phyloP scores from a whole-genome alignment of 192 early-diverging fungal species.

The Entomortierella lignicola region DNA sequence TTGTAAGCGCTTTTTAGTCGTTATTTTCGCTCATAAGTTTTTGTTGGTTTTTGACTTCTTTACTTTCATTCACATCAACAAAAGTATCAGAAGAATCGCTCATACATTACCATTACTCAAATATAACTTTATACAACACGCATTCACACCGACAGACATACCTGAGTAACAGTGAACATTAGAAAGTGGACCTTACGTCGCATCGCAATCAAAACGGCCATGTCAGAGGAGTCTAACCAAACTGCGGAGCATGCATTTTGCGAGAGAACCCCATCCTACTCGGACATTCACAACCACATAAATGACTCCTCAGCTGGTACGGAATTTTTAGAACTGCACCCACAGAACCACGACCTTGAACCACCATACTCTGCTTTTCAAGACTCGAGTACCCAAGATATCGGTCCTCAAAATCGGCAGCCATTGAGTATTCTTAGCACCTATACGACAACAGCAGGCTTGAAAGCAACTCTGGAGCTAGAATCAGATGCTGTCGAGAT shows the following conservation, averaged over 20 bases:
- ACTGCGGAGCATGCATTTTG: constrained; percentile 9
- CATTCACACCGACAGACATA: too few relatives aligned
- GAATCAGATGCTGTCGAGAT: constrained; percentile 50
- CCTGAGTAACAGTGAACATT: background rate
- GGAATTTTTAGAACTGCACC: background rate
- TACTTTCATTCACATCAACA: too few relatives aligned
- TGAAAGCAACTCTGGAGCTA: constrained; percentile 21
- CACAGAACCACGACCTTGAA: background rate
- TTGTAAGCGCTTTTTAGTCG: too few relatives aligned
- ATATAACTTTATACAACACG: background rate
- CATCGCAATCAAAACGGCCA: background rate
- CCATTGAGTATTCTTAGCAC: background rate
- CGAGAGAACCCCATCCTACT: constrained; percentile 33
- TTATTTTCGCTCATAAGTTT: too few relatives aligned
- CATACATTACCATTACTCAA: too few relatives aligned
- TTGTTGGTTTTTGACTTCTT: too few relatives aligned
- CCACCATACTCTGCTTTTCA: constrained; percentile 10
- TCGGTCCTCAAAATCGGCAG: background rate
- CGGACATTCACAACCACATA: constrained; percentile 16
- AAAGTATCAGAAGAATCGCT: too few relatives aligned
- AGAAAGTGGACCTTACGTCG: background rate
- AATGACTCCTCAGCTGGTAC: background rate
- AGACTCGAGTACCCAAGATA: constrained; percentile 4
- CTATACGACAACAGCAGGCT: constrained; percentile 12
- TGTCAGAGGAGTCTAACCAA: background rate